These are phyloP conservation scores for Cladosporium halotolerans DNA, from an alignment of 2,329 filamentous ascomycete genomes.

Conservation along the genomic window DNA sequence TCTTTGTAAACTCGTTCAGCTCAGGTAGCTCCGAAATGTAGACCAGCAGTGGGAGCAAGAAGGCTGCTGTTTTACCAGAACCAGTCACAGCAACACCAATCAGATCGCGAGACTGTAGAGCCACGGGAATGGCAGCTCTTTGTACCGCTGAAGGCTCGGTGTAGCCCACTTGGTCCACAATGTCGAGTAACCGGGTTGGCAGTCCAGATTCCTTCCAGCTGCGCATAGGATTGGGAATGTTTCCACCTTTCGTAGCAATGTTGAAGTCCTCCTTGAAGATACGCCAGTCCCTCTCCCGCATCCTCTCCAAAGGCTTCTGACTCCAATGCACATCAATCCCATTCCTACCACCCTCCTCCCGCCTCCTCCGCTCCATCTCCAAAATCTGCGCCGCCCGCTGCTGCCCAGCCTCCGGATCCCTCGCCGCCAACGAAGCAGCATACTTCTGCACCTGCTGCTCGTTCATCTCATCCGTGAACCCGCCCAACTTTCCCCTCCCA, in stretches of 20 bases:
- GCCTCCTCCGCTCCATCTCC: slow-evolving; percentile 74
- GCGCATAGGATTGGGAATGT: slow-evolving; percentile 92
- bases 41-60: slow-evolving; percentile 82
- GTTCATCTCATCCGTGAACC: slow-evolving; percentile 55
- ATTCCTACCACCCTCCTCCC: slow-evolving; percentile 64
- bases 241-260: slow-evolving; percentile 86
- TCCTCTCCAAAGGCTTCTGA: slow-evolving; percentile 83
- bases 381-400: slow-evolving; percentile 72
- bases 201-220: slow-evolving; percentile 82
- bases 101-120: slow-evolving; percentile 85
- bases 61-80: slow-evolving; percentile 96
- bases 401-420: slow-evolving; percentile 68
- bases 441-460: slow-evolving; percentile 49
- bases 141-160: slow-evolving; percentile 88
- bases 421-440: slow-evolving; percentile 64
- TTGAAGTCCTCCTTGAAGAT: slow-evolving; percentile 99
- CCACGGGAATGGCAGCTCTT: slow-evolving; percentile 90
- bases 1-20: slow-evolving; percentile 77
- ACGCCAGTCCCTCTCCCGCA: slow-evolving; percentile 97
- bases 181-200: slow-evolving; percentile 69
- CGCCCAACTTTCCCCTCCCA: slow-evolving; percentile 60
- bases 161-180: slow-evolving; percentile 81
- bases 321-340: slow-evolving; percentile 91
- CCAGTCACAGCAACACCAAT: slow-evolving; percentile 97
- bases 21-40: slow-evolving; percentile 90